Evolutionary conservation across 805 yeast genomes (phyloP).

Genomic region (Debaryomyces castellii): DNA sequence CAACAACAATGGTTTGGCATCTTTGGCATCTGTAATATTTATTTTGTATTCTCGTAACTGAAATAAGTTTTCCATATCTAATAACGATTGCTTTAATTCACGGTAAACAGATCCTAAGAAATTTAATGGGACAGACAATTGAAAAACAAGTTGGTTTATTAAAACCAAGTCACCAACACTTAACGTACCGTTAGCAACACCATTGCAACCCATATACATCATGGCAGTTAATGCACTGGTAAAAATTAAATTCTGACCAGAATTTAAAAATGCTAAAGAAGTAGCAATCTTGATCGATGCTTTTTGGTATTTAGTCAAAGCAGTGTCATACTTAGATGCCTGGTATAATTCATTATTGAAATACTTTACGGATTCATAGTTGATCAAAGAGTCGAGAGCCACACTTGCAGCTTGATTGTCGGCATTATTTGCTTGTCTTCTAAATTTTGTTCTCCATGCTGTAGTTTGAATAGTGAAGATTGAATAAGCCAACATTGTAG

Average conservation of each 20-base stretch:
- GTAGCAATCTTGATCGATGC: conserved; percentile 82
- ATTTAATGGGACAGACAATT: conserved; percentile 89
- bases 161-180: conserved; percentile 94
- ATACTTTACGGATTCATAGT: conserved; percentile 91
- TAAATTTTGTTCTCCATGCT: conserved; percentile 92
- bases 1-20: conserved; percentile 61
- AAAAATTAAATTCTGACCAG: conserved; percentile 79
- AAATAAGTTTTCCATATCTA: conserved; percentile 95
- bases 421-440: conserved; percentile 84
- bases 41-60: conserved; percentile 76
- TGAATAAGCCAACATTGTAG: conserved; percentile 88
- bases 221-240: conserved; percentile 89
- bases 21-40: conserved; percentile 57
- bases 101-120: conserved; percentile 94
- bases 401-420: conserved; percentile 95
- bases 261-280: conserved; percentile 71
- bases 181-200: conserved; percentile 78
- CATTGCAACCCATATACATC: conserved; percentile 98
- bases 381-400: conserved; percentile 89
- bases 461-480: conserved; percentile 88
- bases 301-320: conserved; percentile 71
- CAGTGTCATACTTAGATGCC: conserved; percentile 72
- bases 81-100: conserved; percentile 85
- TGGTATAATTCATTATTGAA: conserved; percentile 88
- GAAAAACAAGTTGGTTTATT: conserved; percentile 94